A percentile compares a stretch with the other conserved stretches of the same genome.
Conservation (phyloP, 352 stramenopile genomes). For the Ophiocytium majus region DNA sequence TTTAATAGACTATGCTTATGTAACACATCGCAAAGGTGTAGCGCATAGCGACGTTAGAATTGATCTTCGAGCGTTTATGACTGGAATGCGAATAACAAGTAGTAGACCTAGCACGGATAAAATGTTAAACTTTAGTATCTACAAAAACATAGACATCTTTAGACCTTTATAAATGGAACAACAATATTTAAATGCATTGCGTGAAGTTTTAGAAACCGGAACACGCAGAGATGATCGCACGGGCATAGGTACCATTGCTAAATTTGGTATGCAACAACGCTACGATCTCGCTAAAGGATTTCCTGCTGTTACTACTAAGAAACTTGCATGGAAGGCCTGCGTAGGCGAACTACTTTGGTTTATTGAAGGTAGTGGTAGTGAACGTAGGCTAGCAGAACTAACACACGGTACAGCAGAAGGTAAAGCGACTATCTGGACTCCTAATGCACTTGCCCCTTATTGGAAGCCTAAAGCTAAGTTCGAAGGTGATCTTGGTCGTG, state of each 20-base stretch:
- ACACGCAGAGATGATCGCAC: slow-evolving; percentile 89
- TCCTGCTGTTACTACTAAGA: slow-evolving; percentile 28
- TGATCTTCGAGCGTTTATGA: too few species aligned
- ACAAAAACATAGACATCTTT: too few species aligned
- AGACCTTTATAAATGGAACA: too few species aligned
- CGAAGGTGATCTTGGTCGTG: slow-evolving; percentile 88
- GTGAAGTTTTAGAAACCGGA: too few species aligned
- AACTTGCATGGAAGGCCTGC: background rate
- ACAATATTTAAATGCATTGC: too few species aligned
- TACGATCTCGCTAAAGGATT: slow-evolving; percentile 28
- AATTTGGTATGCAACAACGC: slow-evolving; percentile 90
- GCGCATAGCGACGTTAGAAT: too few species aligned
- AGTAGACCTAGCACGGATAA: too few species aligned
- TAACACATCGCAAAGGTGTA: too few species aligned
- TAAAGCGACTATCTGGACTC: slow-evolving; percentile 70
- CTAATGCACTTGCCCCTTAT: slow-evolving; percentile 77
- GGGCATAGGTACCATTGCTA: slow-evolving; percentile 90
- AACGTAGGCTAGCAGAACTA: background rate
- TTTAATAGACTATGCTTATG: too few species aligned
- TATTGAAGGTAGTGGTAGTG: background rate
- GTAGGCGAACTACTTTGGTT: slow-evolving; percentile 13
- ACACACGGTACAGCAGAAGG: background rate
- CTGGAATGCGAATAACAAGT: too few species aligned
- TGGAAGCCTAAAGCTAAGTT: slow-evolving; percentile 84
- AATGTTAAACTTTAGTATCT: too few species aligned